These are phyloP conservation scores for Tardiomyces depauwii DNA, from an alignment of 1,139 yeast species.

Conservation along the genomic window DNA sequence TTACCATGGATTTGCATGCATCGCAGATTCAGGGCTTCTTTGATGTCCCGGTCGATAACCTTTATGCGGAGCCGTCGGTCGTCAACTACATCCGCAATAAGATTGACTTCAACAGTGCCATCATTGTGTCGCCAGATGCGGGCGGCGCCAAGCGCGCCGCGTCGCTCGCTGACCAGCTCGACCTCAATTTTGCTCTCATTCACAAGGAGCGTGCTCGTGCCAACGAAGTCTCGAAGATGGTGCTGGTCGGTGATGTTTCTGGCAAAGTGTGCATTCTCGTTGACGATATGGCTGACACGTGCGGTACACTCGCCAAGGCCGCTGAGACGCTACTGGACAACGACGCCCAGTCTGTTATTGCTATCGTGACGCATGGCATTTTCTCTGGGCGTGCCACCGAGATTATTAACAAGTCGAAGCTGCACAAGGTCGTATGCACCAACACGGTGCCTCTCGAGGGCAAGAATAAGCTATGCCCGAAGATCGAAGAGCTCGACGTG, in stretches of 20 bases:
- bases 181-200: conserved; percentile 87
- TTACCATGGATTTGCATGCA: conserved; percentile 96
- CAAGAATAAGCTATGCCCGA: conserved; percentile 57
- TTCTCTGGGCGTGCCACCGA: conserved; percentile 80
- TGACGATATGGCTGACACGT: conserved; percentile 98
- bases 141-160: conserved; percentile 99
- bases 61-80: conserved; percentile 92
- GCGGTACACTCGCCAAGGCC: conserved; percentile 94
- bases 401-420: conserved; percentile 66
- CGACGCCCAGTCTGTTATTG: conserved; percentile 77
- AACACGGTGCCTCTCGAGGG: conserved; percentile 90
- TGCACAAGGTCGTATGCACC: conserved; percentile 80
- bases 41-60: conserved; percentile 89
- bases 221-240: conserved; percentile 91
- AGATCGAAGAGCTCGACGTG: conserved; percentile 72
- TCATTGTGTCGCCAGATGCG: conserved; percentile 94
- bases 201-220: conserved; percentile 96
- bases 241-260: conserved; percentile 88
- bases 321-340: conserved; percentile 80
- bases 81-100: conserved; percentile 77
- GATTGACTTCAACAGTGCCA: conserved; percentile 54
- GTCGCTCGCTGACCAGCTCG: conserved; percentile 83
- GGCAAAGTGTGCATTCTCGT: conserved; percentile 82
- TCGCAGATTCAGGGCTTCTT: conserved; percentile 97
- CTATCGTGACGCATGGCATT: conserved; percentile 94